Evolutionary conservation across 495 filamentous ascomycete species (phyloP).

Genomic region (Aspergillus asperescens): DNA sequence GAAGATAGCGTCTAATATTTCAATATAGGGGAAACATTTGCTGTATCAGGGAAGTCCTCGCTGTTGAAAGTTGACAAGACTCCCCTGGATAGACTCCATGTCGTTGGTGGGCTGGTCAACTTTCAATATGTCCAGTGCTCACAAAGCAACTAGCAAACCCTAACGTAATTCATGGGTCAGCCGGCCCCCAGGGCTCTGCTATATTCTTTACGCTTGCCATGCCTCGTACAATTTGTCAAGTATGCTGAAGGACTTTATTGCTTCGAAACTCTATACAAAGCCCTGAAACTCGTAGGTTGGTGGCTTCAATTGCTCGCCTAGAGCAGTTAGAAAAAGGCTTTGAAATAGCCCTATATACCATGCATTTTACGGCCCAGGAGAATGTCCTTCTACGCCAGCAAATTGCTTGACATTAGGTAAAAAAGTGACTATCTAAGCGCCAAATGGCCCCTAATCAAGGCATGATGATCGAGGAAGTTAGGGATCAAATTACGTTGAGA

Average conservation of each 20-base stretch:
- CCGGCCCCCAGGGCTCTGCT: background rate
- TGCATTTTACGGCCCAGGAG: no score
- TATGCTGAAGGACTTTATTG: no score
- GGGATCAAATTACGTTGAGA: background rate
- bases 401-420: no score
- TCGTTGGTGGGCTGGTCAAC: background rate
- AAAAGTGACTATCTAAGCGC: no score
- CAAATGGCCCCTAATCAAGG: no score
- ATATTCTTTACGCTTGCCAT: background rate
- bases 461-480: no score
- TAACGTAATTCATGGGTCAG: background rate
- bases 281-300: slow-evolving; percentile 50
- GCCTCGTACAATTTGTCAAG: background rate
- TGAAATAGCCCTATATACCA: no score
- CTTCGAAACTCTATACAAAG: no score
- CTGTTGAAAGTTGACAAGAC: background rate
- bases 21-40: background rate
- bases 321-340: no score
- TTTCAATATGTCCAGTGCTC: background rate
- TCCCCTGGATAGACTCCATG: background rate
- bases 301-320: no score
- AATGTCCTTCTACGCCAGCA: no score
- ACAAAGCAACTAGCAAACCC: background rate
- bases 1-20: background rate
- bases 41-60: background rate